Base-by-base conservation (phyloP, 1,139 yeast species). In the Blastobotrys ciferrii region DNA sequence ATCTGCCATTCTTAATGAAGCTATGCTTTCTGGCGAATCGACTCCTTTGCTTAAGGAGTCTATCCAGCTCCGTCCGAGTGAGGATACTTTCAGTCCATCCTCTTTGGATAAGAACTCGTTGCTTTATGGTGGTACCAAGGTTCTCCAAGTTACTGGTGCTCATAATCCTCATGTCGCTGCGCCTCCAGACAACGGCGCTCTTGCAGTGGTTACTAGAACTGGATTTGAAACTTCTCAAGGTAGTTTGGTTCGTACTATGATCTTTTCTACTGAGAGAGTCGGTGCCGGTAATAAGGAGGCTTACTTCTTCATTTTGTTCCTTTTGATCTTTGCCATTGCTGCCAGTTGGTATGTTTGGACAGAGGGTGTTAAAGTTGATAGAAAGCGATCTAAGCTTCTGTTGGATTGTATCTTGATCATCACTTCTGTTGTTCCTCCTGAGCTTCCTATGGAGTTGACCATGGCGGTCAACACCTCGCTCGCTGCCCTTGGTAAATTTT, bases 321-420 rank as follows among this genome's bases (percentile, higher is more conserved):
- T 92, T 66, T 78, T 94, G 60, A 74, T 87, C 32, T 92, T 92
- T 64, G 98, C 99, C 54, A 78, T 94, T 66, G 88, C 89, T 61
- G 98, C 99, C 35, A 84, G 96, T 32, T 87, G 96, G 89, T 94
- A 92, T 65, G 98, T 92, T 48, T 92, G 99, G 99, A 85, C 85
- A 52, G 96, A 92, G 71, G 98, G 99, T 70, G 85, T 95, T 35
- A 83, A 78, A 68, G 84, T 87, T 87, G 98, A 96, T 61, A 85
- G 98, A 72, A 81, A 87, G 61, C 95, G 92, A 69, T 87, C 95
- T 49, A 92, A 92, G 71, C 80, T 92, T 65, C 84, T 92, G 58
- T 78, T 92, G 65, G 98, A 92, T 70, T 94, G 98, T 82, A 86
- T 92, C 58, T 80, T 92, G 65, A 94, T 92, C 61, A 80, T 92